Conservation (phyloP, 2,329 filamentous ascomycete species). For the Aspergillus pseudoviridinutans region DNA sequence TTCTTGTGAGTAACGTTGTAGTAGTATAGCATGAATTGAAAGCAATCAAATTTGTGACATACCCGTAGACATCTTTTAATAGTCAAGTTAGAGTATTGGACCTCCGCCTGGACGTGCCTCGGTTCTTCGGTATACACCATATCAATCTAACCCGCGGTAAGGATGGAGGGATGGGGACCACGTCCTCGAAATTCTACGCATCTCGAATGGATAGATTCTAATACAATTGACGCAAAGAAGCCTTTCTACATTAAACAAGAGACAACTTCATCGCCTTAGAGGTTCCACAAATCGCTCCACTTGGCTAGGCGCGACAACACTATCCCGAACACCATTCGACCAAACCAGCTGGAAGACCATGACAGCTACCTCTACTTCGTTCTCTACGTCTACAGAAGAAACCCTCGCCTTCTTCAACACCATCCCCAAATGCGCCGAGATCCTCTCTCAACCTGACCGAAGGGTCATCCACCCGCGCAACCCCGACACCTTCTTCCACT, state of each 20-base stretch:
- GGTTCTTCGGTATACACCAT: background rate
- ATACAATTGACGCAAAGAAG: background rate
- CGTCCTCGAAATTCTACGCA: background rate
- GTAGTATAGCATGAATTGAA: background rate
- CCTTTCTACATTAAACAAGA: no score
- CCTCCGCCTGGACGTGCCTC: background rate
- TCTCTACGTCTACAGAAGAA: background rate
- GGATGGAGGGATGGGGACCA: background rate
- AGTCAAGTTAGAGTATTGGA: background rate
- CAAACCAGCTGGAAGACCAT: background rate
- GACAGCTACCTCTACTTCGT: background rate
- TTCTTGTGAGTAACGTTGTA: background rate
- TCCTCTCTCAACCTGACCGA: background rate
- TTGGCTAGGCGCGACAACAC: background rate
- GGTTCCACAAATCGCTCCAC: background rate
- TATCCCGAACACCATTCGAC: background rate
- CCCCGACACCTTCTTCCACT: conserved; percentile 2
- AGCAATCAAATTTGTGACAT: background rate
- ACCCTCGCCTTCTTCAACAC: background rate
- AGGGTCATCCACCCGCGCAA: background rate
- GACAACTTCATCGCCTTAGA: background rate
- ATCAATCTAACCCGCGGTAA: background rate
- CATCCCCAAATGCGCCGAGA: background rate
- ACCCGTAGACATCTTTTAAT: background rate
- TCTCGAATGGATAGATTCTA: background rate